Evolutionary conservation across 2,329 filamentous ascomycete species (phyloP), one percentile per base, ranked within the genome.

Genomic region (Trichophyton equinum): DNA sequence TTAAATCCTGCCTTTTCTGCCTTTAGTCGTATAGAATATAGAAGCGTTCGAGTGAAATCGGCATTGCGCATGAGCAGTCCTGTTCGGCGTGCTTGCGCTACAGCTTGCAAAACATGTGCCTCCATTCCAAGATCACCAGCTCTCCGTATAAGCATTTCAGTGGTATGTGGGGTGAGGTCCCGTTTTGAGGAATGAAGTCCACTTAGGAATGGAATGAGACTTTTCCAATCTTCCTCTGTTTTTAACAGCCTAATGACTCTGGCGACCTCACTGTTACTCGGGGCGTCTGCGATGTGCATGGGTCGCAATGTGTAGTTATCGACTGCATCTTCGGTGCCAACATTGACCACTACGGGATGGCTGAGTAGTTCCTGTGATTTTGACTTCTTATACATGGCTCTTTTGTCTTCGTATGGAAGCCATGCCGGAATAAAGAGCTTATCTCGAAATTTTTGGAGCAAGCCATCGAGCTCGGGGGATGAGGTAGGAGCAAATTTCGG

Each of bases 341-440:
- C 71, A 6, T 69, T 71, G 44, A 77, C 71, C 3, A 70, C 72
- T 11, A 78, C 70, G 0, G 75, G 74, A 44, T 77, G 71, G 13
- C 75, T 69, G 36, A 69, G 63, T 30, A 78, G 68, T 58, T 69
- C 66, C 13, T 70, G 66, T 44, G 70, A 68, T 53, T 73, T 69
- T 42, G 70, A 72, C 36, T 69, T 62, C 57, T 71, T 71, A 67
- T 74, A 77, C 61, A 78, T 71, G 51, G 75, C 69, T 46, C 67
- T 70, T 62, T 70, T 70, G 61, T 77, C 75, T 47, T 69, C 69
- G 4, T 67, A 62, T 40, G 68, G 66, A 3, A 78, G 70, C 42
- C 71, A 70, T 57, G 69, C 70, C 30, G 76, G 76, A 36, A 77
- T 73, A 66, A 78, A 77, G 57, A 77, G 68, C 46, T 74, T 71